These are phyloP conservation scores for Monilinia polystroma DNA, from an alignment of 2,329 filamentous ascomycete genomes.

Conservation along the genomic window DNA sequence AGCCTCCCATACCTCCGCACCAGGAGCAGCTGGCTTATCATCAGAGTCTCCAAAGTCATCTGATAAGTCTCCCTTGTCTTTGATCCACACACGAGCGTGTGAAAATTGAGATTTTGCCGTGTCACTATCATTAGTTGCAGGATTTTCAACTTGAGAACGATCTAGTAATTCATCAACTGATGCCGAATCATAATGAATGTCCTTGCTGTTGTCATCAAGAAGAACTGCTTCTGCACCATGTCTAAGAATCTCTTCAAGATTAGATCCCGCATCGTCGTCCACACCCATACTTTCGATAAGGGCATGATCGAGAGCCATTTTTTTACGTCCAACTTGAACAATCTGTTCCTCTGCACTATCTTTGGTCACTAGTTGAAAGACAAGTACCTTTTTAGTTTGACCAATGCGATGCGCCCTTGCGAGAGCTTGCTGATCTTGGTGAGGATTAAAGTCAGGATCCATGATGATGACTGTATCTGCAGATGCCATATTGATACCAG, in stretches of 20 bases:
- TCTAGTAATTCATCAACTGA: constrained; percentile 92
- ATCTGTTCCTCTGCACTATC: constrained; percentile 92
- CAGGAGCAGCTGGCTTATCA: constrained; percentile 55
- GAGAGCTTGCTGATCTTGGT: constrained; percentile 94
- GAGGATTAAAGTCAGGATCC: constrained; percentile 54
- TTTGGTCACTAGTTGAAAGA: constrained; percentile 91
- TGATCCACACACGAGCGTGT: constrained; percentile 89
- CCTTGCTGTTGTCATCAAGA: constrained; percentile 66
- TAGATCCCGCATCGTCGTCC: constrained; percentile 73
- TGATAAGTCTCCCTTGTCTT: constrained; percentile 68
- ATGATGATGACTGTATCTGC: constrained; percentile 98
- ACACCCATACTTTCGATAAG: constrained; percentile 89
- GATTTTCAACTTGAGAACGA: constrained; percentile 75
- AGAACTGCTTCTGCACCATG: constrained; percentile 88
- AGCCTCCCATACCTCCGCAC: constrained; percentile 79
- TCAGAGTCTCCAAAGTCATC: constrained; percentile 57
- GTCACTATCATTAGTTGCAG: constrained; percentile 59
- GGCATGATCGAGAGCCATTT: constrained; percentile 93
- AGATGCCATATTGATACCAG: constrained; percentile 95
- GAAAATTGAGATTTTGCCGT: constrained; percentile 78
- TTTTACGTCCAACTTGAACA: constrained; percentile 90
- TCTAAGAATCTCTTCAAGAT: constrained; percentile 83
- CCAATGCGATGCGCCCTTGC: constrained; percentile 95
- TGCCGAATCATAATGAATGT: constrained; percentile 77
- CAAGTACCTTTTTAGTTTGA: constrained; percentile 92